Base-by-base conservation (phyloP, 805 yeast species). In the Geotrichum ghanense region DNA sequence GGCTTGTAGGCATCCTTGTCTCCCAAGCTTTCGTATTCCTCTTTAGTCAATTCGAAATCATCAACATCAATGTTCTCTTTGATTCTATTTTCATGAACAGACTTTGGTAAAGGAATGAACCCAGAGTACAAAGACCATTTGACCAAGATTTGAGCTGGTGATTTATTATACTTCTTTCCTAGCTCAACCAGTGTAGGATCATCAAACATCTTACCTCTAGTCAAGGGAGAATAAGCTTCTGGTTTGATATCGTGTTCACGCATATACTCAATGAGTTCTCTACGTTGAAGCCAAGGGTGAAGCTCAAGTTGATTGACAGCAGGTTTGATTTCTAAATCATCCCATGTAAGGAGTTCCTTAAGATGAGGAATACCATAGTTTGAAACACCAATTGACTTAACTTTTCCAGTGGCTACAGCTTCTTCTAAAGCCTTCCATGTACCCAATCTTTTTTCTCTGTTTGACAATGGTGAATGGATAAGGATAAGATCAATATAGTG, bases 141-240 rank as follows among this genome's bases (percentile, higher is more conserved):
- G 40, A 76, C 62, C 46, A 73, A 61, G 1, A 75, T 56, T 51
- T 75, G 79, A 0, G 75, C 76, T 3, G 70, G 61, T 5, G 64
- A 52, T 48, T 64, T 66, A 41, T 57, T 51, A 55, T 73, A 67
- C 52, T 72, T 72, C 20, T 59, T 51, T 41, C 65, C 62, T 26
- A 73, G 57, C 39, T 56, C 58, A 24, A 51, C 60, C 34, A 73
- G 55, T 19, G 53, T 50, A 3, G 62, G 58, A 49, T 68, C 53
- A 49, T 45, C 43, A 16, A 56, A 68, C 72, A 25, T 79, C 78
- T 52, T 75, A 6, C 90, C 86, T 50, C 73, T 73, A 1, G 83
- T 79, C 57, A 88, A 72, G 5, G 96, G 95, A 5, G 92, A 79
- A 64, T 75, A 88, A 0, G 94, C 89, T 60, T 83, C 86, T 9